Percentiles rank a stretch among this genome's conserved stretches.
Conservation (phyloP, 1,284 basidiomycete species). For the Austropuccinia psidii region DNA sequence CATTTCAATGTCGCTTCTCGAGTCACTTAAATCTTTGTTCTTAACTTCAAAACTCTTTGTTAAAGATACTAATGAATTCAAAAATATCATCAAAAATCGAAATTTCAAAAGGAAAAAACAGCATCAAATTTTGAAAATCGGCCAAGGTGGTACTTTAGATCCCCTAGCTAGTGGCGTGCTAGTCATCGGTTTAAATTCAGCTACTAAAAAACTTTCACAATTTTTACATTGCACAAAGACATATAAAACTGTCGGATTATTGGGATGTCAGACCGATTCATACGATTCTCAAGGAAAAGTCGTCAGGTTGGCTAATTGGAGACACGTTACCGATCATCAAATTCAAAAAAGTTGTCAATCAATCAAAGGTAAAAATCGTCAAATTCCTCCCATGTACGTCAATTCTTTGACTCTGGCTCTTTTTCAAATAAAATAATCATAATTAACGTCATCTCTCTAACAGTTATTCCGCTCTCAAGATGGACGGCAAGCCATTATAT, state of each 20-base stretch:
- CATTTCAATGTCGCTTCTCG: conserved; percentile 82
- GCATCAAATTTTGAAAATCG: conserved; percentile 59
- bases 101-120: conserved; percentile 37
- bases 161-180: conserved; percentile 87
- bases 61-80: conserved; percentile 27
- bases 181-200: conserved; percentile 86
- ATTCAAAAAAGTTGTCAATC: conserved; percentile 64
- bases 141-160: conserved; percentile 90
- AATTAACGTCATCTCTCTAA: conserved; percentile 38
- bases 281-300: conserved; percentile 82
- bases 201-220: conserved; percentile 75
- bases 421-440: conserved; percentile 36
- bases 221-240: conserved; percentile 93
- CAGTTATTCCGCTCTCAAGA: conserved; percentile 95
- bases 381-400: conserved; percentile 80
- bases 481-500: conserved; percentile 92
- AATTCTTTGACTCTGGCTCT: conserved; percentile 13
- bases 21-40: conserved; percentile 73
- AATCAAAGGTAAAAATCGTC: conserved; percentile 80
- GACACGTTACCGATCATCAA: conserved; percentile 69
- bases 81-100: conserved; percentile 40
- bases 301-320: conserved; percentile 68
- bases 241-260: conserved; percentile 79
- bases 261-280: conserved; percentile 89
- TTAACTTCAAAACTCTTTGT: conserved; percentile 72